phyloP scores from a whole-genome alignment of 805 yeast species.

The Candida lessepsii region DNA sequence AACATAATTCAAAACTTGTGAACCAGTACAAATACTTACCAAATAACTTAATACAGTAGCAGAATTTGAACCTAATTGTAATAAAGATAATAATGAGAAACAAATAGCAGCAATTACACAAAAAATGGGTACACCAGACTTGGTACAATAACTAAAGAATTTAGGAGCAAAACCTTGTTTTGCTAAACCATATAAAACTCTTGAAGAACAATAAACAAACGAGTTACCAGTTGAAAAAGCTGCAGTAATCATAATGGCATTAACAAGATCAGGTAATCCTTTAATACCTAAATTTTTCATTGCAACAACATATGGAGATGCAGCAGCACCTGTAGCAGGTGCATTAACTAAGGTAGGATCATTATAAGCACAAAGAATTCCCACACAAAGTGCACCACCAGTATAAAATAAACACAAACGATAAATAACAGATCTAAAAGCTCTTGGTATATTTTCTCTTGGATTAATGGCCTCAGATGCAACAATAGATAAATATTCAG shows the following conservation, averaged over 20 bases:
- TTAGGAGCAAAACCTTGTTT: conserved; percentile 71
- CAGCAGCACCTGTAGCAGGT: conserved; percentile 27
- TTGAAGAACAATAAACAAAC: conserved; percentile 68
- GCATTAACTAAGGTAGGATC: conserved; percentile 17
- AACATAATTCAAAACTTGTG: conserved; percentile 47
- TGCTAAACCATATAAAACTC: conserved; percentile 68
- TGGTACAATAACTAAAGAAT: conserved; percentile 55
- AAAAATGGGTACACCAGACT: conserved; percentile 67
- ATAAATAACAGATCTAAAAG: conserved; percentile 55
- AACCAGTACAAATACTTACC: conserved; percentile 47
- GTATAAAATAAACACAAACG: conserved; percentile 33
- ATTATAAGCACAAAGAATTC: conserved; percentile 26
- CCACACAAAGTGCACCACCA: conserved; percentile 20
- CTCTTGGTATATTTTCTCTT: conserved; percentile 57
- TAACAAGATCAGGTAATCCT: conserved; percentile 73
- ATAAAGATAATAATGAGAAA: conserved; percentile 19
- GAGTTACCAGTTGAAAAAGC: conserved; percentile 86
- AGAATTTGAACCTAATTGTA: conserved; percentile 28
- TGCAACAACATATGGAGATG: conserved; percentile 82
- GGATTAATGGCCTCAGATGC: conserved; percentile 58
- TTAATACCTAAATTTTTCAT: conserved; percentile 65
- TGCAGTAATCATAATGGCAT: conserved; percentile 70
- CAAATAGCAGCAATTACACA: conserved; percentile 46
- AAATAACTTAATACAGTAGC: conserved; percentile 43
- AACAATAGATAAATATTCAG: conserved; percentile 45